Base-by-base conservation (phyloP, 352 stramenopile species). In the Pythium myriotylum region DNA sequence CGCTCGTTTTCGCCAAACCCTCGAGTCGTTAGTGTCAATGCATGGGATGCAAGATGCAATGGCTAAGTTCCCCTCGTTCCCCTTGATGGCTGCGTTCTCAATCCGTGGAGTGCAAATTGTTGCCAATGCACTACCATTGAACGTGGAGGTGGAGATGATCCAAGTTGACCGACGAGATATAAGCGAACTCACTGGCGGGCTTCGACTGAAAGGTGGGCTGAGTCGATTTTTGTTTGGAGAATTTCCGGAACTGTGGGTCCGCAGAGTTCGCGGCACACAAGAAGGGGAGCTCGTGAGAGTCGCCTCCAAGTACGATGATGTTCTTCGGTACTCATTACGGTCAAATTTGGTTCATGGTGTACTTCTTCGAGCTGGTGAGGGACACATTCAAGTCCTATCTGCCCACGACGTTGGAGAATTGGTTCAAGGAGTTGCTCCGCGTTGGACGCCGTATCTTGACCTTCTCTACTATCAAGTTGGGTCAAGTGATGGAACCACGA, bases 181-280 rank as follows among this genome's bases (percentile, higher is more conserved):
- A 19, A 46, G 39, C 16, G 65, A 82, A 39, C 65, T 92, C 16
- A 72, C 72, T 2, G 67, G 70, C 4, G 66, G 69, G 8, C 64
- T 92, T 23, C 66, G 66, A 29, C 4, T 62, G 7, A 45, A 42
- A 12, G 45, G 63, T 14, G 54, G 43, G 3, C 54, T 92, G 26
- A 52, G 66, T n/a, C 66, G 61, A n/a, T 91, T 92, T n/a, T 62
- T 74, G 12, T 92, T 83, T 41, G 54, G 79, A 17, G 83, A 92
- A 19, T 67, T 90, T 17, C 83, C 83, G 0, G 70, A 86, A 26
- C 51, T 92, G 0, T 68, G 78, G 61, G 57, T 91, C 22, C 67
- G 76, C 3, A 75, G 73, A 49, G 60, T 79, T 0, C 70, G 69
- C 5, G 74, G 76, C 9, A 76, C 32, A 17, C 41, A 72, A 14